These are phyloP conservation scores for Phellopilus nigrolimitatus DNA, from an alignment of 1,284 basidiomycete species.

Conservation along the genomic window DNA sequence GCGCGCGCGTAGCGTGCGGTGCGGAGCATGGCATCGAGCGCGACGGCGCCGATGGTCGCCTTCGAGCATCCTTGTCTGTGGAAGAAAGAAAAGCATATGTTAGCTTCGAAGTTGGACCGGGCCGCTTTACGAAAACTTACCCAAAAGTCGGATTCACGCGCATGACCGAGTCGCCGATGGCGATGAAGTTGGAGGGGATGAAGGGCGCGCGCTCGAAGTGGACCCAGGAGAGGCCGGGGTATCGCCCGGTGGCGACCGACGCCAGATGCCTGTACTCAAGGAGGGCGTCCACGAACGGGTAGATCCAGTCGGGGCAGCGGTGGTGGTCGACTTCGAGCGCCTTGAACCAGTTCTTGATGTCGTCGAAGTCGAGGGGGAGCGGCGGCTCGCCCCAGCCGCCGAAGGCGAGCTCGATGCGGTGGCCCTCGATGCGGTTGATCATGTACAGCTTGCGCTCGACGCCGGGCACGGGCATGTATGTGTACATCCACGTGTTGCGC, in stretches of 20 bases:
- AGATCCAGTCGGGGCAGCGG: not conserved
- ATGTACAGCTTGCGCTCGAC: slow-evolving; percentile 11
- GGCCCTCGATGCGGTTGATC: slow-evolving; percentile 14
- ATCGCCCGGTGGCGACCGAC: not conserved
- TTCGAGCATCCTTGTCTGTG: slow-evolving; percentile 8
- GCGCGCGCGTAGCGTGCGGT: not conserved
- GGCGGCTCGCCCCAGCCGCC: not conserved
- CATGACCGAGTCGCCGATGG: slow-evolving; percentile 19
- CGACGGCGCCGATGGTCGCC: slow-evolving; percentile 13
- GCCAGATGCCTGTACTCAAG: slow-evolving; percentile 2
- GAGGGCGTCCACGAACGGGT: not conserved
- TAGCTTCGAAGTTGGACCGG: not conserved
- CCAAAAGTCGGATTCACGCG: slow-evolving; percentile 19
- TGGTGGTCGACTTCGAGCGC: slow-evolving; percentile 3
- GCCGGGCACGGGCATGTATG: slow-evolving; percentile 14
- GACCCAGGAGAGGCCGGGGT: slow-evolving; percentile 11
- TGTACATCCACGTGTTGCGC: slow-evolving; percentile 14
- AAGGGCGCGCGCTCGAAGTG: slow-evolving; percentile 15
- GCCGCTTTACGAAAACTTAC: slow-evolving; percentile 5
- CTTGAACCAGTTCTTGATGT: slow-evolving; percentile 5
- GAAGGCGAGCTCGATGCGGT: slow-evolving; percentile 4
- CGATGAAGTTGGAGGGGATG: slow-evolving; percentile 20
- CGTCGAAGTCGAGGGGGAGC: slow-evolving; percentile 5
- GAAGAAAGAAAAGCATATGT: not conserved
- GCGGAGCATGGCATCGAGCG: slow-evolving; percentile 13